phyloP scores from a whole-genome alignment of 192 early-diverging fungal genomes.

The Mortierella antarctica region DNA sequence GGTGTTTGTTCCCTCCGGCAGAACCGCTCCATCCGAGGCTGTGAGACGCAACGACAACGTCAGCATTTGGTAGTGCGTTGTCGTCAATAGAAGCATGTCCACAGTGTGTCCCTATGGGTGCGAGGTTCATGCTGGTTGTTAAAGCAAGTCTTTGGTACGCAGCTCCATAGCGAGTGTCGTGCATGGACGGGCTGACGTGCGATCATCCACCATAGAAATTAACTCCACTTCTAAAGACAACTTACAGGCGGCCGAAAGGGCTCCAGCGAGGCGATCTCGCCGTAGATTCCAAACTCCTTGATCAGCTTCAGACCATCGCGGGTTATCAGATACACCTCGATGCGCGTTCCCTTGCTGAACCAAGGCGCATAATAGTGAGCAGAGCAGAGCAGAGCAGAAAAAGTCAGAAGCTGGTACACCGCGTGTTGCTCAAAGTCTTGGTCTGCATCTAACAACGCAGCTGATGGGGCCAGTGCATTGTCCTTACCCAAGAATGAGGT shows the following conservation, averaged over 20 bases:
- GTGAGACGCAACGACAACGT: conserved; percentile 74
- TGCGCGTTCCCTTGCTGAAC: conserved; percentile 63
- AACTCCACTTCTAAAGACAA: not conserved
- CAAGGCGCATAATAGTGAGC: not conserved
- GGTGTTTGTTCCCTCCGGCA: not conserved
- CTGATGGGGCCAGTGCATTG: too few species aligned
- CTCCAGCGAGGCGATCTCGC: conserved; percentile 70
- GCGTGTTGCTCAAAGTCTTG: too few species aligned
- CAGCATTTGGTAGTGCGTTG: conserved; percentile 74
- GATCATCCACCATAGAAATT: too few species aligned
- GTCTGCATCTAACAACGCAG: not conserved
- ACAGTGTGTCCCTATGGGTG: conserved; percentile 60
- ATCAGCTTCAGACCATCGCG: conserved; percentile 59
- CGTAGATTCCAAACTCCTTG: conserved; percentile 73
- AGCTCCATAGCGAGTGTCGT: too few species aligned
- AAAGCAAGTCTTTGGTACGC: not conserved
- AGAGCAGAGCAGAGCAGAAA: not conserved
- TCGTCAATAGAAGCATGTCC: conserved; percentile 75
- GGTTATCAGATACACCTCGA: conserved; percentile 68
- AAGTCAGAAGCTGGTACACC: not conserved
- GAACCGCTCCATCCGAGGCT: conserved; percentile 7
- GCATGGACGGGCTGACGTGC: too few species aligned
- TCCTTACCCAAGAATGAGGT: conserved; percentile 80
- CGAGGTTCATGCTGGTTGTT: not conserved
- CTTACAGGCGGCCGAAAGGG: conserved; percentile 60